Evolutionary conservation across 1,284 basidiomycete genomes (phyloP), one percentile per base, ranked within the genome.

Genomic region (Quambalaria eucalypti): DNA sequence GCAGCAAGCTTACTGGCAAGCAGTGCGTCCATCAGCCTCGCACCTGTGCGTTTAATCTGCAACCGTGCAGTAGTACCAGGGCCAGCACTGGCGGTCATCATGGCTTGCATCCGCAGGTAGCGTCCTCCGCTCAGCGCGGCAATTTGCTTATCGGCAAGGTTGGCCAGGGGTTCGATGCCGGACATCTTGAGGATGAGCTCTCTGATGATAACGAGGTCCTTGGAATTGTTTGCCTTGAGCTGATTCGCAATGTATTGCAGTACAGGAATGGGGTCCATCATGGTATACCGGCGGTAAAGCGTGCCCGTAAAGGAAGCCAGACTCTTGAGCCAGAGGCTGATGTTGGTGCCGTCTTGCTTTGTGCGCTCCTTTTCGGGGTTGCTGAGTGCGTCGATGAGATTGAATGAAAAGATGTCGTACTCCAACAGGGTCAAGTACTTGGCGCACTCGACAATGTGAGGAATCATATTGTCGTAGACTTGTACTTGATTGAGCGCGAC

Each of bases 181-280:
- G 89, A 86, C 90, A 97, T 96, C 74, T 91, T 89, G 80, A 85
- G 87, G 55, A 98, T 88, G 51, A 99, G 79, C 72, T 96, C 91
- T 44, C 88, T 84, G 23, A 99, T 80, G 31, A 98, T 87, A 30
- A 93, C 82, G 46, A 98, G 84, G 69, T 97, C 95, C 19, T 88
- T 87, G 1, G 87, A 84, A 71, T 90, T 86, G 44, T 70, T 65
- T 25, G 61, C 58, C 46, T 69, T 60, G 50, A 98, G 80, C 70
- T 93, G 90, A 75, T 96, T 90, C 46, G 87, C 86, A 61, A 98
- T 83, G 68, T 95, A 97, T 76, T 86, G 87, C 56, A 99, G 78
- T 48, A 98, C 80, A 0, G 88, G 86, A 1, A 86, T 84, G 60
- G 91, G 80, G 71, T 92, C 88, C 58, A 90, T 86, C 46, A 67